Conservation (phyloP, 2,329 filamentous ascomycete species). For the Cordyceps pruinosa region DNA sequence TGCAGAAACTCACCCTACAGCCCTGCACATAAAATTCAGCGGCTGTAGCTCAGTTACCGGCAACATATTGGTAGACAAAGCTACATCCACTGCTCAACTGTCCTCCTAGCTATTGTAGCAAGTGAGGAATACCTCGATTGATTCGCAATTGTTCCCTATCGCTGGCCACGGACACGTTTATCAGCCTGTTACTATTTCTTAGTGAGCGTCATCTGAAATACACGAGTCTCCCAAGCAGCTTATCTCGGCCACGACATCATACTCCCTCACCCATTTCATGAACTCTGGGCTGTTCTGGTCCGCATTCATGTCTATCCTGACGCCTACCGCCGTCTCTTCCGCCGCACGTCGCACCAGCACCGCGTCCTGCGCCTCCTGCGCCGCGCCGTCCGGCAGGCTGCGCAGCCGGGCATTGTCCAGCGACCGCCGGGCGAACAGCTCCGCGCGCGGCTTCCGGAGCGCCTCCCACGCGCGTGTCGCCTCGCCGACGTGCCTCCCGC, state of each 20-base stretch:
- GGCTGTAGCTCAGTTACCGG: too few relatives aligned
- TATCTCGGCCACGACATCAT: conserved; percentile 11
- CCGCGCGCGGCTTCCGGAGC: conserved; percentile 4
- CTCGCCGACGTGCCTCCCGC: not conserved
- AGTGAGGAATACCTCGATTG: too few relatives aligned
- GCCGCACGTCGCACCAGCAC: not conserved
- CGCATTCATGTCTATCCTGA: conserved; percentile 7
- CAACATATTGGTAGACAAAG: too few relatives aligned
- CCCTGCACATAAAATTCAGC: too few relatives aligned
- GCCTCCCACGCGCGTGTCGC: conserved; percentile 2
- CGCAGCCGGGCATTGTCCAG: conserved; percentile 8
- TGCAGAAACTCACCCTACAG: too few relatives aligned
- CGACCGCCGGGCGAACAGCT: conserved; percentile 9
- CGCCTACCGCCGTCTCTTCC: not conserved
- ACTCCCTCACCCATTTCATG: conserved; percentile 13
- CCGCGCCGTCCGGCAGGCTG: conserved; percentile 8
- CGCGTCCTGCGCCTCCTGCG: not conserved
- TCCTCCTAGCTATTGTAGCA: too few relatives aligned
- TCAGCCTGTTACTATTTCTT: not conserved
- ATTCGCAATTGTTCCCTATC: too few relatives aligned
- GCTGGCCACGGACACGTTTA: too few relatives aligned
- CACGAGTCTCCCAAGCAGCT: not conserved
- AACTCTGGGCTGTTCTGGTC: conserved; percentile 5
- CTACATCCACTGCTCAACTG: too few relatives aligned
- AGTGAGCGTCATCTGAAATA: not conserved